Percentiles rank a stretch among this genome's conserved stretches.
Conservation (phyloP, 345 rosid species). For the Hypericum perforatum region DNA sequence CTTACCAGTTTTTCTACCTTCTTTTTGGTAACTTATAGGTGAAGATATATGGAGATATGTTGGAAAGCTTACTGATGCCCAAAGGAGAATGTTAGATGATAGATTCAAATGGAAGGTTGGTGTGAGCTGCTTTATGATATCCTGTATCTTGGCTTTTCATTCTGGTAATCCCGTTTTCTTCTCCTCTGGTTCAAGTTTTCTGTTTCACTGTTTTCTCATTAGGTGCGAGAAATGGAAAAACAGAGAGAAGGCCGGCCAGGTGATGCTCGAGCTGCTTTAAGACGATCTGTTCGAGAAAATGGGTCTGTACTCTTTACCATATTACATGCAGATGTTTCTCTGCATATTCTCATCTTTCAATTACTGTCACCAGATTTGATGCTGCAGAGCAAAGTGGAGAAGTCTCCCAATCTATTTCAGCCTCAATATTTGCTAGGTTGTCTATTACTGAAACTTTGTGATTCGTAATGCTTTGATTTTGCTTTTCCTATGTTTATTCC, state of each 20-base stretch:
- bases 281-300: slow-evolving; percentile 86
- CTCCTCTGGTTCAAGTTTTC: neutral
- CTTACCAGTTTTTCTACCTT: neutral
- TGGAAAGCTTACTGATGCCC: slow-evolving; percentile 98
- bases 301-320: slow-evolving; percentile 40
- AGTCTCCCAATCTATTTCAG: slow-evolving; percentile 49
- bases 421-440: slow-evolving; percentile 49
- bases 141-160: neutral
- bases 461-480: neutral
- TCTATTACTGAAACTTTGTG: neutral
- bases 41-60: slow-evolving; percentile 98
- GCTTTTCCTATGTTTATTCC: neutral
- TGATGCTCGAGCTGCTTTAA: slow-evolving; percentile 86
- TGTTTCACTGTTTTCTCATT: neutral
- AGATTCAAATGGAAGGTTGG: slow-evolving; percentile 98
- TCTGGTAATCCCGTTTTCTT: neutral
- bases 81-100: slow-evolving; percentile 97
- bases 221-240: slow-evolving; percentile 98
- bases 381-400: slow-evolving; percentile 97
- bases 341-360: neutral
- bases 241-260: slow-evolving; percentile 97
- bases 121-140: neutral
- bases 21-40: slow-evolving; percentile 36
- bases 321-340: neutral
- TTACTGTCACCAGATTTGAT: slow-evolving; percentile 52